Conservation (phyloP, 495 filamentous ascomycete species). For the Trichocladium uniseriatum region DNA sequence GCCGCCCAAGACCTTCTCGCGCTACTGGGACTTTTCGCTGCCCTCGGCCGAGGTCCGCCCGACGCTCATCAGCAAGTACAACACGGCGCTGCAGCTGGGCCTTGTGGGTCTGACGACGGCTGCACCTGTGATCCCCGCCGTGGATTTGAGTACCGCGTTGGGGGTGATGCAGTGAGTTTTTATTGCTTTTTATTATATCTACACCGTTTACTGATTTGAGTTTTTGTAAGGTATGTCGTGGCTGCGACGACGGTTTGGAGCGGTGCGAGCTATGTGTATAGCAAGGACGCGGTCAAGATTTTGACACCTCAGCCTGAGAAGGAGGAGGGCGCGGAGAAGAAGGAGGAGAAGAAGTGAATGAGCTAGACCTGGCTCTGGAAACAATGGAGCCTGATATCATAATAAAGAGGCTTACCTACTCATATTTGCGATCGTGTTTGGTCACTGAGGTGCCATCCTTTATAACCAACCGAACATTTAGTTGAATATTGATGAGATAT, state of each 20-base stretch:
- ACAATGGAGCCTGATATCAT: no score
- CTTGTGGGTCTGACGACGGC: conserved; percentile 70
- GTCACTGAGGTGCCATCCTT: no score
- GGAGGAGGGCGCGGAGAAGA: conserved; percentile 13
- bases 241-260: conserved; percentile 78
- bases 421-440: no score
- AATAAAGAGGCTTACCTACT: no score
- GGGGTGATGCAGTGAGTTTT: conserved; percentile 61
- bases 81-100: conserved; percentile 71
- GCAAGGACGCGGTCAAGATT: conserved; percentile 74
- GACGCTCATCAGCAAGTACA: conserved; percentile 83
- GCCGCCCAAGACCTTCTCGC: conserved; percentile 76
- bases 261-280: conserved; percentile 71
- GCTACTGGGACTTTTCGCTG: conserved; percentile 98
- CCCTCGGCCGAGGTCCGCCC: conserved; percentile 89
- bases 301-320: conserved; percentile 33
- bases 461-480: no score
- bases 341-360: conserved; percentile 15
- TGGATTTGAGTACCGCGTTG: conserved; percentile 49
- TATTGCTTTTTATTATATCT: conserved; percentile 5
- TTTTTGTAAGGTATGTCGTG: conserved; percentile 52
- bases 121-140: conserved; percentile 51
- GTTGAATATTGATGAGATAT: no score
- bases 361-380: no score
- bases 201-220: conserved; percentile 6